Evolutionary conservation across 2,329 filamentous ascomycete genomes (phyloP).

Genomic region (Teratosphaeria viscida): DNA sequence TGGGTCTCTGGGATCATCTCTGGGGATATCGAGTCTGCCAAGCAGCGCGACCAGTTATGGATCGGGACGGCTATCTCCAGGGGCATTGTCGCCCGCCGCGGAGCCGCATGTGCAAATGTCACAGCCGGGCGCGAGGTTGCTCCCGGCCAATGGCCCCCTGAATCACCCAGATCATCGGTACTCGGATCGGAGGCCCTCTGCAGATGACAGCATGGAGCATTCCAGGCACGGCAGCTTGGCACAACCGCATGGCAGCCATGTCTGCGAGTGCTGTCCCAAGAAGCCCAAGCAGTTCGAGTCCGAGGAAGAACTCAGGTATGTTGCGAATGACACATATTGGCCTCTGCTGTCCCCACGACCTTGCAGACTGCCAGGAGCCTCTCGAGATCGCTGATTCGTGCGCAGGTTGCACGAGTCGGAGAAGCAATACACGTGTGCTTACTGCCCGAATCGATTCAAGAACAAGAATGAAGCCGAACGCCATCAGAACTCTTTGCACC

Average conservation of each 20-base stretch:
- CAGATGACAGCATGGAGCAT: constrained; percentile 30
- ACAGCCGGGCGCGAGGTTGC: constrained; percentile 39
- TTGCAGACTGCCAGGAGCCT: background rate
- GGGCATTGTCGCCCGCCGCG: constrained; percentile 47
- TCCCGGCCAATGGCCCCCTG: constrained; percentile 34
- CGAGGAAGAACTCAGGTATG: constrained; percentile 72
- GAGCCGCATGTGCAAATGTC: constrained; percentile 45
- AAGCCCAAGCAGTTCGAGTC: constrained; percentile 94
- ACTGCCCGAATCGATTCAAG: constrained; percentile 92
- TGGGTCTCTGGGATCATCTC: constrained; percentile 53
- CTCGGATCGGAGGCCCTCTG: constrained; percentile 35
- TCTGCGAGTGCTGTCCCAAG: constrained; percentile 94
- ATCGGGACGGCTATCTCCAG: constrained; percentile 51
- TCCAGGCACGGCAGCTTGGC: constrained; percentile 40
- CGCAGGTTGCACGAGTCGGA: constrained; percentile 79
- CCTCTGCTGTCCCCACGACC: too few species aligned
- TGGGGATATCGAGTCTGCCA: constrained; percentile 45
- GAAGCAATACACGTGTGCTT: constrained; percentile 90
- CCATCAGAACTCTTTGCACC: constrained; percentile 88
- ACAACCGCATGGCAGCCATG: constrained; percentile 49
- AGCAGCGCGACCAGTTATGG: constrained; percentile 57
- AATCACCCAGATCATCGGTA: constrained; percentile 32
- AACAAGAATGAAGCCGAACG: constrained; percentile 98
- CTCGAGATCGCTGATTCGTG: background rate
- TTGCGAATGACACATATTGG: background rate